Evolutionary conservation across 306 rosid species (phyloP), one percentile per base, ranked within the genome.

Genomic region (Heteromeles arbutifolia): DNA sequence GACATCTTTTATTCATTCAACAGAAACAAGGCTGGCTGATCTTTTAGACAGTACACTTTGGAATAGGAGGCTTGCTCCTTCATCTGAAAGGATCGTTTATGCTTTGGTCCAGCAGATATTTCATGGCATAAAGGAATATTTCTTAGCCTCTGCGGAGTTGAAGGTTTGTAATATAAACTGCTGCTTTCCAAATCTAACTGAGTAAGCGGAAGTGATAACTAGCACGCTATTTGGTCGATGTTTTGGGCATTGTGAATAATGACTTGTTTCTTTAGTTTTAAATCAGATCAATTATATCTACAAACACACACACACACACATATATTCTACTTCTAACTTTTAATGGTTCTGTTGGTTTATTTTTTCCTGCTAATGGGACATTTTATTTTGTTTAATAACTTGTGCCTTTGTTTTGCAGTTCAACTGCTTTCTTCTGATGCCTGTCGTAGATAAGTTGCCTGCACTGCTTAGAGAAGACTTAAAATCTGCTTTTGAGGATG

Each of bases 351-450:
- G 59, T 25, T 70, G 44, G 31, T 18, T 29, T 6, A 5, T 11
- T 26, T 57, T 39, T 70, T 9, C 59, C 3, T 69, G 25, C 41
- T 9, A 6, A 7, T 54, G 19, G n/a, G 24, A 9, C 21, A 18
- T 73, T 11, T 74, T 57, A 0, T 50, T 50, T 50, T 50, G 78
- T 70, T 61, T 56, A 71, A 73, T 28, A 79, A 65, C 57, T 75
- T 76, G 45, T 54, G 39, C 67, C 65, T 66, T 21, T 87, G 69
- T 75, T 81, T 81, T 82, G 85, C 96, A 95, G 98, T 95, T 92
- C 87, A 90, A 95, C 83, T 95, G 98, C 87, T 95, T 95, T 87
- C 97, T 92, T 72, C 83, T 95, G 80, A 95, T 95, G 98, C 98
- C 97, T 18, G 96, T 95, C 61, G 97, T 95, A 80, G 98, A 95